Evolutionary conservation across 1,284 basidiomycete species (phyloP).

Genomic region (Hypsizygus ulmarius): DNA sequence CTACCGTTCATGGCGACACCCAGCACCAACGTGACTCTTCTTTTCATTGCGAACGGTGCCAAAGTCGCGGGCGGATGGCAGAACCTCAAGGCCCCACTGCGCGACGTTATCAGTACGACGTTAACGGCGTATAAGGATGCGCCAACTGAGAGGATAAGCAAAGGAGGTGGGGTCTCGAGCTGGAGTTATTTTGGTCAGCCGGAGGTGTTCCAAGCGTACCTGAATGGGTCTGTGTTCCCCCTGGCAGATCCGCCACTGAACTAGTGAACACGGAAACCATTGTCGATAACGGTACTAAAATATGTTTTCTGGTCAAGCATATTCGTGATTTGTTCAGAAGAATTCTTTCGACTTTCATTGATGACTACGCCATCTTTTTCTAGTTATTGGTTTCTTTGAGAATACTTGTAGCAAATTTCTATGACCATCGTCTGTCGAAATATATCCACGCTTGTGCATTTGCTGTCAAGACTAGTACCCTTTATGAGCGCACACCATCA

Average conservation of each 20-base stretch:
- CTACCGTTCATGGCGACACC: slow-evolving; percentile 22
- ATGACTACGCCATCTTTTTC: too few relatives aligned
- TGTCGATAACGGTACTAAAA: too few relatives aligned
- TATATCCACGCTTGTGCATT: too few relatives aligned
- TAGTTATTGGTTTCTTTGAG: too few relatives aligned
- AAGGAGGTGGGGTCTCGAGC: slow-evolving; percentile 21
- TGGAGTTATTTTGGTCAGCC: slow-evolving; percentile 21
- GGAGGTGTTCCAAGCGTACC: slow-evolving; percentile 20
- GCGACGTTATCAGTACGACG: slow-evolving; percentile 15
- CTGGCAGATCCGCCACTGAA: slow-evolving; percentile 12
- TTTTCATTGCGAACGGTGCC: slow-evolving; percentile 19
- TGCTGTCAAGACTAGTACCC: too few relatives aligned
- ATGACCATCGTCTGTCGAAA: too few relatives aligned
- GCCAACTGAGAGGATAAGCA: slow-evolving; percentile 12
- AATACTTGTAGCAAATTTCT: too few relatives aligned
- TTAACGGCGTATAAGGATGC: slow-evolving; percentile 21
- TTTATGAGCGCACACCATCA: too few relatives aligned
- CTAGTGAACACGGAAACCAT: too few relatives aligned
- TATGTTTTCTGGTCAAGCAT: too few relatives aligned
- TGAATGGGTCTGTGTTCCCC: slow-evolving; percentile 17
- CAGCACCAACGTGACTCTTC: slow-evolving; percentile 13
- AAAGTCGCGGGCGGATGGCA: slow-evolving; percentile 19
- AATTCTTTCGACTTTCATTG: too few relatives aligned
- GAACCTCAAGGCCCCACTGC: slow-evolving; percentile 8
- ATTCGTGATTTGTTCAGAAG: too few relatives aligned